Evolutionary conservation across 345 rosid species (phyloP), one percentile per base, ranked within the genome.

Genomic region (Acer negundo): DNA sequence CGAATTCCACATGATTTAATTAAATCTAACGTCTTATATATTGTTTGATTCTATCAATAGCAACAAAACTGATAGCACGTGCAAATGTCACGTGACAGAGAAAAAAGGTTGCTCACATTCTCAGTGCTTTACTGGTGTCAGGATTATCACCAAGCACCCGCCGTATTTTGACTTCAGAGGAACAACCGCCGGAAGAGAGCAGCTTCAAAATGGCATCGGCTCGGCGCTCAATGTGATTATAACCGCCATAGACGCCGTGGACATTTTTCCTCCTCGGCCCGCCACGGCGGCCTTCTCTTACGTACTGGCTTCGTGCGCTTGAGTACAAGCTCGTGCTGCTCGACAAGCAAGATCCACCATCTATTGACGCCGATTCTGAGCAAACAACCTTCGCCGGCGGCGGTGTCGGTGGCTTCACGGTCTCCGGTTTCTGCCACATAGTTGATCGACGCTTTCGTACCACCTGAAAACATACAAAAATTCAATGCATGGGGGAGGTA

Each of bases 81-180:
- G 49, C 56, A 51, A 51, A 51, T 51, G 56, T 23, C 74, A 42
- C 70, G 55, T 75, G 19, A 22, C 15, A 65, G n/a, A 46, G 0
- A 9, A 40, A 38, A 23, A 19, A 62, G 55, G 58, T 62, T 55
- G 58, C 70, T 70, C 82, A 93, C 98, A 90, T 89, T 85, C 97
- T 88, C 72, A 93, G 97, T 74, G 99, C 98, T 84, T 93, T 95
- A 88, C 99, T 95, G n/a, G 98, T 95, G 79, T 93, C 97, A 5
- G 99, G 97, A 62, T 96, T 93, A 78, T 95, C 94, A 7, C 99
- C 99, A 0, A 95, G 92, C 73, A 78, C 76, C 66, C 82, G 87
- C 51, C 99, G 97, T 55, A 95, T 93, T 67, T 82, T 84, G 15
- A 90, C 85, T 84, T 95, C 99, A 58, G 92, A 80, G 72, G 88